Evolutionary conservation across 768 basidiomycete genomes (phyloP).

Genomic region (Suillus luteus): DNA sequence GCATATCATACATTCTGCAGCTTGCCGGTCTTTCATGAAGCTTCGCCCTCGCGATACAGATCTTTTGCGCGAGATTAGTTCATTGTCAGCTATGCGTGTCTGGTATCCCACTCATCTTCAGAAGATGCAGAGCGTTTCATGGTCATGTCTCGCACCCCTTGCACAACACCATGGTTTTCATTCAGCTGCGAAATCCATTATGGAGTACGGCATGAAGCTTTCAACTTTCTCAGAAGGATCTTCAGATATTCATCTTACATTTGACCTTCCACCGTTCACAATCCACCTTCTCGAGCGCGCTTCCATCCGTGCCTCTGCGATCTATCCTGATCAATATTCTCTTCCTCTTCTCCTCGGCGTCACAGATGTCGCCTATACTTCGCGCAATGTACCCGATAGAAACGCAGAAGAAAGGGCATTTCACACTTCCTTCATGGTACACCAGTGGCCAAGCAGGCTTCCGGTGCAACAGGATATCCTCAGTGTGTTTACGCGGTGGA

Average conservation of each 20-base stretch:
- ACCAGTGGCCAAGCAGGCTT: background rate
- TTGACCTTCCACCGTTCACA: background rate
- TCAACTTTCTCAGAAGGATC: background rate
- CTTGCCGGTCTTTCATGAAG: slow-evolving; percentile 42
- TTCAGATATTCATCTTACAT: background rate
- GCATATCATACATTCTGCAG: slow-evolving; percentile 38
- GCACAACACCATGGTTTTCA: background rate
- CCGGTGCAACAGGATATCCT: background rate
- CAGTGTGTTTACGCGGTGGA: background rate
- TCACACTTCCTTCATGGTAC: background rate
- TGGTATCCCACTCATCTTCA: slow-evolving; percentile 41
- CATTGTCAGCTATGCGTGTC: slow-evolving; percentile 35
- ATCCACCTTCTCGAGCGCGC: slow-evolving; percentile 5
- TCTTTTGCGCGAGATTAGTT: slow-evolving; percentile 36
- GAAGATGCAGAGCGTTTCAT: slow-evolving; percentile 41
- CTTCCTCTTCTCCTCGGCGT: background rate
- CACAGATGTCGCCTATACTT: background rate
- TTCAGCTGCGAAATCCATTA: background rate
- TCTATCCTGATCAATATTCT: background rate
- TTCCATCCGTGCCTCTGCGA: slow-evolving; percentile 8
- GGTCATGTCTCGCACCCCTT: background rate
- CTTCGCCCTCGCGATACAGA: slow-evolving; percentile 30
- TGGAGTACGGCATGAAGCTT: background rate
- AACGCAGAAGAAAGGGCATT: background rate
- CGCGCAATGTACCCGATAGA: background rate